Percentiles rank a stretch among this genome's conserved stretches.
phyloP scores from a whole-genome alignment of 1,284 basidiomycete genomes.

The Tetrapyrgos nigripes region DNA sequence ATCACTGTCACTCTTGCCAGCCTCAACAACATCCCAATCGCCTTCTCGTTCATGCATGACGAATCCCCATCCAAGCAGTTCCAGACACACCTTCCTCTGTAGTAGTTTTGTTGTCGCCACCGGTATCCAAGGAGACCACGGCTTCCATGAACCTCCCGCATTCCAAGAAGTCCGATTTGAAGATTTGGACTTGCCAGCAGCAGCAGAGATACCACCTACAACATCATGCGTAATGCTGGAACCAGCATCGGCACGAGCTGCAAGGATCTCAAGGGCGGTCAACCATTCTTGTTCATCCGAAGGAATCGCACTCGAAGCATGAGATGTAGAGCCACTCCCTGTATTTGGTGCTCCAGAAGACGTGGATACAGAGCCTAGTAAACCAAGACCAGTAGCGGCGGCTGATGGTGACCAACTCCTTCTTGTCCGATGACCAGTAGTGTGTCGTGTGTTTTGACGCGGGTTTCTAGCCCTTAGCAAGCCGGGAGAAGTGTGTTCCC shows the following conservation, averaged over 20 bases:
- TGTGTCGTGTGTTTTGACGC: not conserved
- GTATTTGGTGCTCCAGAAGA: not conserved
- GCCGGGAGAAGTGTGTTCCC: not conserved
- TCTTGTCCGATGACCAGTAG: not conserved
- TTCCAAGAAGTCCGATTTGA: not conserved
- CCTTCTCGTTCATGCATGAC: slow-evolving; percentile 7
- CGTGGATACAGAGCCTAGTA: not conserved
- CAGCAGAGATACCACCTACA: not conserved
- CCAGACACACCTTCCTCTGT: slow-evolving; percentile 14
- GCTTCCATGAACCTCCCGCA: not conserved
- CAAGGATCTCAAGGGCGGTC: not conserved
- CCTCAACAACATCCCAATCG: slow-evolving; percentile 6
- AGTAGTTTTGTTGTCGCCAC: slow-evolving; percentile 3
- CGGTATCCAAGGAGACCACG: not conserved
- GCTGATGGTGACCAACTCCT: not conserved
- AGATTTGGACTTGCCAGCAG: not conserved
- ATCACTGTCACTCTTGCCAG: not conserved
- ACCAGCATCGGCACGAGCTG: not conserved
- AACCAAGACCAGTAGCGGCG: not conserved
- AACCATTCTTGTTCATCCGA: not conserved
- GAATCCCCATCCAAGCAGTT: slow-evolving; percentile 15
- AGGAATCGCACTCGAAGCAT: not conserved
- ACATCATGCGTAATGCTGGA: not conserved
- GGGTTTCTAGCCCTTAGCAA: not conserved
- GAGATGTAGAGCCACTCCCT: not conserved